Conservation (phyloP, 805 yeast genomes). For the Clavispora vitiphila region DNA sequence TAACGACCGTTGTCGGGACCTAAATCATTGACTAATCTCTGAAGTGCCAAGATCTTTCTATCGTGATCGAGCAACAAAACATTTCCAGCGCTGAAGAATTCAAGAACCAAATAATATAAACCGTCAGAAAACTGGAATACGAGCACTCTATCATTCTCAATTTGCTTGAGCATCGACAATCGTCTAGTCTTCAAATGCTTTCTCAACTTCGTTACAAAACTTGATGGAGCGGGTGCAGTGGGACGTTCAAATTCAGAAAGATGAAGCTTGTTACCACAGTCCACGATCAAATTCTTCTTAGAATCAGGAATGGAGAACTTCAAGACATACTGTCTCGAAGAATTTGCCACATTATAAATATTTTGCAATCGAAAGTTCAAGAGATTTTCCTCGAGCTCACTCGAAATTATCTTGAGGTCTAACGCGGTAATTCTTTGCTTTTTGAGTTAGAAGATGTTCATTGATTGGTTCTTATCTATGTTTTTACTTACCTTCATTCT, state of each 20-base stretch:
- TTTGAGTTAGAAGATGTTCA: not conserved
- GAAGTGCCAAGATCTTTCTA: conserved; percentile 62
- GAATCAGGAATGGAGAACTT: conserved; percentile 83
- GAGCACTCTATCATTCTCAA: conserved; percentile 76
- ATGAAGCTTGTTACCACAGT: conserved; percentile 81
- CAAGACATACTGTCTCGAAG: conserved; percentile 66
- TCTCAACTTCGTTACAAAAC: conserved; percentile 79
- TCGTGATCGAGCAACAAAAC: conserved; percentile 70
- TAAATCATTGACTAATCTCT: conserved; percentile 73
- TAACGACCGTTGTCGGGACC: conserved; percentile 52
- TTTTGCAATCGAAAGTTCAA: conserved; percentile 72
- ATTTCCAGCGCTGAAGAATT: conserved; percentile 95
- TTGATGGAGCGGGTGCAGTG: conserved; percentile 75
- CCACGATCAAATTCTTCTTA: conserved; percentile 68
- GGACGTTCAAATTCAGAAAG: conserved; percentile 77
- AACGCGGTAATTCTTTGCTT: conserved; percentile 80
- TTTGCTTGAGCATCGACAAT: conserved; percentile 65
- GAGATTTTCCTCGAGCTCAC: conserved; percentile 57
- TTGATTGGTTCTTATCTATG: conserved; percentile 18
- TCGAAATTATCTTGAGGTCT: conserved; percentile 67
- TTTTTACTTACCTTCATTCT: conserved; percentile 5
- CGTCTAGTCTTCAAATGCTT: conserved; percentile 82
- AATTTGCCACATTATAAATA: conserved; percentile 73
- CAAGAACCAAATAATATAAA: conserved; percentile 67
- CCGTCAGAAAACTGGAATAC: conserved; percentile 87